Evolutionary conservation across 2,329 filamentous ascomycete genomes (phyloP), one percentile per base, ranked within the genome.

Genomic region (Monascus ruber): DNA sequence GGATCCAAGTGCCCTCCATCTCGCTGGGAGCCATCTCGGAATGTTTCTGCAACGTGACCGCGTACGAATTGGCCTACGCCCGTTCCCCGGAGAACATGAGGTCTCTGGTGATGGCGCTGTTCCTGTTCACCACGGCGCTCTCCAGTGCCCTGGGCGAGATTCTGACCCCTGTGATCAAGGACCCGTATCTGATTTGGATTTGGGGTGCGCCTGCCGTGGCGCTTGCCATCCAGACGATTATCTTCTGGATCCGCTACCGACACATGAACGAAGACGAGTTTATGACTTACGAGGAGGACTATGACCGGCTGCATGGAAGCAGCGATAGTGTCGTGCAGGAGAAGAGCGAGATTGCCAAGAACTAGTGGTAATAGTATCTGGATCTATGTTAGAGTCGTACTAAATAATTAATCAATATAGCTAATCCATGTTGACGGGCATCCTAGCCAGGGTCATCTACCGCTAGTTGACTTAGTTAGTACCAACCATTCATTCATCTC

Each of bases 41-140:
- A 52, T 76, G 76, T 51, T 70, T 76, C 46, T 69, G 72, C 2
- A 73, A 68, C 7, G 69, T 78, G 42, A 77, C 74, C 3, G 78
- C 77, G 1, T 76, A 83, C 47, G 83, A 86, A 56, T 85, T 85
- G 47, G 83, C 83, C 28, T 87, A 79, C 66, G 80, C 79, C 57
- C 85, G 85, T 62, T 81, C 82, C 0, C 83, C 83, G 25, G 76
- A 74, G 53, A 86, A 85, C 66, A 88, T 88, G 83, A 79, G 81
- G 47, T 83, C 79, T 1, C 70, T 87, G n/a, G 81, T 88, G 8
- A 71, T 66, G 60, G 74, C 76, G 17, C 68, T 86, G 51, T 79
- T 79, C 54, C 70, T 85, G 31, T 79, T 83, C 66, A 85, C 77
- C 71, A 79, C 70, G 26, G 82, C 81, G 41, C 70, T 87, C 48